phyloP scores from a whole-genome alignment of 345 rosid genomes.

The Citrus cavaleriei region DNA sequence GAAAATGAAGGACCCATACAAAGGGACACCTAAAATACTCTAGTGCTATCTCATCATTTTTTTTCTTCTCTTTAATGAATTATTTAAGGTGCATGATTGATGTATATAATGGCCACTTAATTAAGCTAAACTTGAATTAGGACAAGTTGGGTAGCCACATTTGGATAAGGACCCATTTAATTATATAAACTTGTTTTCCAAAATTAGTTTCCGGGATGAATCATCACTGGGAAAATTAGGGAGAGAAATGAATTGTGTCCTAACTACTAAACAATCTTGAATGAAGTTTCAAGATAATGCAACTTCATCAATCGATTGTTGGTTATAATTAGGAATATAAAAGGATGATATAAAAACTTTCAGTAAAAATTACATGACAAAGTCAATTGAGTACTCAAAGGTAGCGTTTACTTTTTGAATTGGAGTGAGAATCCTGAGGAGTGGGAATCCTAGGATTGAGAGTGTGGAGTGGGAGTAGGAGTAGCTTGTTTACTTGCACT shows the following conservation, averaged over 20 bases:
- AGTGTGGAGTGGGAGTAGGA: no score
- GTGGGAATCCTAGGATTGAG: no score
- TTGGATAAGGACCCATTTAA: not conserved
- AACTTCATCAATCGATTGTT: not conserved
- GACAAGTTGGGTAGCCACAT: not conserved
- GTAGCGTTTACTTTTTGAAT: no score
- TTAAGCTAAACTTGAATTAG: not conserved
- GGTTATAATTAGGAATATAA: not conserved
- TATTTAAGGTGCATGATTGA: slow-evolving; percentile 7
- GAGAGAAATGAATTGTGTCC: not conserved
- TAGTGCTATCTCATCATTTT: not conserved
- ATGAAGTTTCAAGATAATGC: not conserved
- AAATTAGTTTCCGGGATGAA: not conserved
- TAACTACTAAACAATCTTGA: not conserved
- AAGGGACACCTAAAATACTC: not conserved
- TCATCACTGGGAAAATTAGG: not conserved
- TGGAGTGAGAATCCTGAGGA: no score
- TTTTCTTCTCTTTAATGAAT: not conserved
- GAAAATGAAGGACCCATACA: not conserved
- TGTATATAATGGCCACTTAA: not conserved
- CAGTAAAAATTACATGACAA: not conserved
- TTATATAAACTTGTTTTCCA: not conserved
- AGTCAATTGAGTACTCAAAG: not conserved
- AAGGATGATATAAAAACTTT: no score
- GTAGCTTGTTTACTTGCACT: no score